phyloP scores from a whole-genome alignment of 2,329 filamentous ascomycete species.

The Aspergillus transmontanensis region DNA sequence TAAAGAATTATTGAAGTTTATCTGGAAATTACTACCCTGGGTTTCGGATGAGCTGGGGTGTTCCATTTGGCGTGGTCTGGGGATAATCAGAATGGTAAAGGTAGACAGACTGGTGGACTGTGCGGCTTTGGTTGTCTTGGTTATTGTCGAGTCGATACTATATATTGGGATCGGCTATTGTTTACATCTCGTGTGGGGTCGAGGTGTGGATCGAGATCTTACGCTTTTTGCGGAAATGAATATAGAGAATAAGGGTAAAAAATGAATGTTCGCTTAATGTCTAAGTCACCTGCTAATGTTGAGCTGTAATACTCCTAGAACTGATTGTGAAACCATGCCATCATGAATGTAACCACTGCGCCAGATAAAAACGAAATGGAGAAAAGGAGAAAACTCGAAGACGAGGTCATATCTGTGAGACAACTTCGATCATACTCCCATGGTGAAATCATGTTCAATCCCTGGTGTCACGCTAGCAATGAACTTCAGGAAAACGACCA shows the following conservation, averaged over 20 bases:
- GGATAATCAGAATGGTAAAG: too few species aligned
- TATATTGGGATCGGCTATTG: not conserved
- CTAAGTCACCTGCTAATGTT: not conserved
- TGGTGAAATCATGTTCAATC: conserved; percentile 97
- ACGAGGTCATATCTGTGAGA: not conserved
- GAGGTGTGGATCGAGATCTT: not conserved
- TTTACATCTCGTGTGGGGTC: not conserved
- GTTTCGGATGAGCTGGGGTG: too few species aligned
- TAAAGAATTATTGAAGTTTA: not conserved
- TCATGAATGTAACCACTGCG: not conserved
- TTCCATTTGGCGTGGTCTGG: too few species aligned
- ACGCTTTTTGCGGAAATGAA: not conserved
- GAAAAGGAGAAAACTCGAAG: not conserved
- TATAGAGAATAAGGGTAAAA: too few species aligned
- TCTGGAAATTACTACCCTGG: not conserved
- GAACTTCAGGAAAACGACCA: conserved; percentile 62
- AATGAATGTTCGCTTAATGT: not conserved
- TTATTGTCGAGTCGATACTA: not conserved
- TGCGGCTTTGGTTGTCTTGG: too few species aligned
- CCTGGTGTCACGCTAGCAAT: conserved; percentile 90
- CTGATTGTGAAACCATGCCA: not conserved
- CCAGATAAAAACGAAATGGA: not conserved
- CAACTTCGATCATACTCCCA: conserved; percentile 70
- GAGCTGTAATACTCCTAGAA: not conserved
- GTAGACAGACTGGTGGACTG: not conserved